phyloP scores from a whole-genome alignment of 208 protist species.

The Jaenimonas drosophilae region DNA sequence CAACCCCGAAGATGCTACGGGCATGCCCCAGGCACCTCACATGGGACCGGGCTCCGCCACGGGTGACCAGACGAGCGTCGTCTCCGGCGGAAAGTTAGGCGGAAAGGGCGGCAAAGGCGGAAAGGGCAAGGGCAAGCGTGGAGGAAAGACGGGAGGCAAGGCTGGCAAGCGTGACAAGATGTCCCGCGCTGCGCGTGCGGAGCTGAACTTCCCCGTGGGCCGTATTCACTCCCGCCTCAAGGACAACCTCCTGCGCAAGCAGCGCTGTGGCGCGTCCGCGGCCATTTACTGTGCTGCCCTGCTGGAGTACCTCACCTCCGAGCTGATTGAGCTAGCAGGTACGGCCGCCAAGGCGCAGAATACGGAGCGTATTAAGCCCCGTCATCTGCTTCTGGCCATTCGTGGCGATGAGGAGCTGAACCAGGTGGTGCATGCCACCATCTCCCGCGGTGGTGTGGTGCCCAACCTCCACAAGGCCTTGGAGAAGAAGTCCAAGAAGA shows the following conservation, averaged over 20 bases:
- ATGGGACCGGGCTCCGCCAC: slow-evolving; percentile 64
- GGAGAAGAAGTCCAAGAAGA: slow-evolving; percentile 89
- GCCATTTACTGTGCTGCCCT: slow-evolving; percentile 98
- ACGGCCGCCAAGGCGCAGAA: slow-evolving; percentile 97
- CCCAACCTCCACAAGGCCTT: slow-evolving; percentile 85
- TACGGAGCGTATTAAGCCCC: slow-evolving; percentile 97
- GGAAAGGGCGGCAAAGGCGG: slow-evolving; percentile 85
- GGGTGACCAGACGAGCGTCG: slow-evolving; percentile 74
- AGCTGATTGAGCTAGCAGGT: slow-evolving; percentile 98
- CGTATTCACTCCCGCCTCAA: slow-evolving; percentile 98
- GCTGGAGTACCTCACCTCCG: slow-evolving; percentile 98
- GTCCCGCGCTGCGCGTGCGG: slow-evolving; percentile 81
- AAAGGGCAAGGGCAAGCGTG: slow-evolving; percentile 80
- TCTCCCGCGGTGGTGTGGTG: slow-evolving; percentile 83
- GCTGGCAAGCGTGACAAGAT: slow-evolving; percentile 75
- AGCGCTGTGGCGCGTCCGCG: slow-evolving; percentile 94
- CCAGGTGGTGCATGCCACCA: slow-evolving; percentile 94
- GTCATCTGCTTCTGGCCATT: slow-evolving; percentile 97
- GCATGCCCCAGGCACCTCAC: slow-evolving; percentile 10
- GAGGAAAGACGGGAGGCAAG: slow-evolving; percentile 86
- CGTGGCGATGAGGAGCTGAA: slow-evolving; percentile 99
- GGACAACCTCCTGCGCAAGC: slow-evolving; percentile 88
- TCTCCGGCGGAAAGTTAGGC: slow-evolving; percentile 82
- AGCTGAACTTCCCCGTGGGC: slow-evolving; percentile 96
- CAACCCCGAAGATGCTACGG: slow-evolving; percentile 30